Conservation (phyloP, 1,284 basidiomycete genomes). For the Entoloma clypeatum region DNA sequence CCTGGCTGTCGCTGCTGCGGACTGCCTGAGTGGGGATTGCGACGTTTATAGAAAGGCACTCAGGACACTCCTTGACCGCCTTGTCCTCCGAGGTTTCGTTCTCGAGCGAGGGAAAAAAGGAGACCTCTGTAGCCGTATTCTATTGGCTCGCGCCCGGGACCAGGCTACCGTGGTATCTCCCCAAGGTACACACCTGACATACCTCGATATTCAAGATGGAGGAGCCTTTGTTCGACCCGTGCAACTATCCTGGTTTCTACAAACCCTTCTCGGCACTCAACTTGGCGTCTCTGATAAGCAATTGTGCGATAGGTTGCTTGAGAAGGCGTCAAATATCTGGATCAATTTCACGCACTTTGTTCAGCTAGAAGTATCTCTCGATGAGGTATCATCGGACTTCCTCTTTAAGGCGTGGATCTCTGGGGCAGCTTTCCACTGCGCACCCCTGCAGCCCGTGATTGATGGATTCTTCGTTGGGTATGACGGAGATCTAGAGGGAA, state of each 20-base stretch:
- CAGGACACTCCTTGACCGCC: slow-evolving; percentile 10
- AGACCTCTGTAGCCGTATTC: slow-evolving; percentile 9
- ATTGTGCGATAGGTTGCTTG: slow-evolving; percentile 2
- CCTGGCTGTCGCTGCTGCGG: slow-evolving; percentile 10
- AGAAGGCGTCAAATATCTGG: slow-evolving; percentile 5
- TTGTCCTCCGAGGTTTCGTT: slow-evolving; percentile 10
- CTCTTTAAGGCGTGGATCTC: slow-evolving; percentile 11
- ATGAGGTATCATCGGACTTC: slow-evolving; percentile 1
- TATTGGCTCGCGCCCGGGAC: slow-evolving; percentile 10
- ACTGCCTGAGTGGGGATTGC: background rate
- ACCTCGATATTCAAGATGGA: slow-evolving; percentile 3
- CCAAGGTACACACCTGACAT: background rate
- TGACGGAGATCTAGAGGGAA: slow-evolving; percentile 9
- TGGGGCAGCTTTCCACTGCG: slow-evolving; percentile 13
- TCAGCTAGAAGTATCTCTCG: slow-evolving; percentile 10
- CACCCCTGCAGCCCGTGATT: slow-evolving; percentile 10
- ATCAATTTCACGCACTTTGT: slow-evolving; percentile 16
- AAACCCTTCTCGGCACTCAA: slow-evolving; percentile 8
- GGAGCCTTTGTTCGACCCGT: slow-evolving; percentile 8
- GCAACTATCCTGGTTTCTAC: slow-evolving; percentile 9
- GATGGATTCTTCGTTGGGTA: slow-evolving; percentile 14
- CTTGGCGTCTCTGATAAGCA: slow-evolving; percentile 4
- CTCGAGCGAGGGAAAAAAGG: slow-evolving; percentile 9
- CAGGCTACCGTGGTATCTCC: background rate
- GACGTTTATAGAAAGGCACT: slow-evolving; percentile 8